Percentiles rank a stretch among this genome's conserved stretches.
Conservation (phyloP, 225 moss, liverwort and hornwort species). For the Ulota crispa region DNA sequence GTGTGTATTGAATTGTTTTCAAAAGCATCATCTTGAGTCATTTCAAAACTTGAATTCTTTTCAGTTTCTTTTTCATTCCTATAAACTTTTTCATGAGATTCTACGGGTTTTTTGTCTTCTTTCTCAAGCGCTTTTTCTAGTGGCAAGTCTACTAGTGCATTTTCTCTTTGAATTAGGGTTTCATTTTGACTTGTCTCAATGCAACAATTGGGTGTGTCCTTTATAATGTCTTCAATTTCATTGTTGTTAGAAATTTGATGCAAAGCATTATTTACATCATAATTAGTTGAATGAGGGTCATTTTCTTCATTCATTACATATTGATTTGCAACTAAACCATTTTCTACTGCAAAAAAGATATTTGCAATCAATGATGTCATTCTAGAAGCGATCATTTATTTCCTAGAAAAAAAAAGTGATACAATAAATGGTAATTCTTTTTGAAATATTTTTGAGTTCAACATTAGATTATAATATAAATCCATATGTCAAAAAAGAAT, state of each 20-base stretch:
- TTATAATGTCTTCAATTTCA: background rate
- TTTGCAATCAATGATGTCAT: constrained; percentile 19
- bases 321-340: background rate
- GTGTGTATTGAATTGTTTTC: background rate
- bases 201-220: background rate
- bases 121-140: background rate
- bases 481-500: too few relatives aligned
- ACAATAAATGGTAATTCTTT: constrained; percentile 8
- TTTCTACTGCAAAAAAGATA: constrained; percentile 4
- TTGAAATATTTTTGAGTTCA: background rate
- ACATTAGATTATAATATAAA: fast-evolving
- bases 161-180: background rate
- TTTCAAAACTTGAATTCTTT: background rate
- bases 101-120: background rate
- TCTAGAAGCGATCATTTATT: constrained; percentile 10
- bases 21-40: background rate
- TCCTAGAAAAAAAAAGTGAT: constrained; percentile 14
- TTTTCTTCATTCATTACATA: background rate
- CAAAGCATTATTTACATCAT: background rate
- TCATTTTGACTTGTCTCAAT: background rate
- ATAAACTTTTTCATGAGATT: background rate
- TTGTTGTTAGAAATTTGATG: background rate
- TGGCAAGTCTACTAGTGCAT: background rate
- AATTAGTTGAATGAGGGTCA: background rate
- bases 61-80: background rate